Percentiles rank a stretch among this genome's conserved stretches.
phyloP scores from a whole-genome alignment of 768 basidiomycete genomes.

The Lactarius sanguifluus region DNA sequence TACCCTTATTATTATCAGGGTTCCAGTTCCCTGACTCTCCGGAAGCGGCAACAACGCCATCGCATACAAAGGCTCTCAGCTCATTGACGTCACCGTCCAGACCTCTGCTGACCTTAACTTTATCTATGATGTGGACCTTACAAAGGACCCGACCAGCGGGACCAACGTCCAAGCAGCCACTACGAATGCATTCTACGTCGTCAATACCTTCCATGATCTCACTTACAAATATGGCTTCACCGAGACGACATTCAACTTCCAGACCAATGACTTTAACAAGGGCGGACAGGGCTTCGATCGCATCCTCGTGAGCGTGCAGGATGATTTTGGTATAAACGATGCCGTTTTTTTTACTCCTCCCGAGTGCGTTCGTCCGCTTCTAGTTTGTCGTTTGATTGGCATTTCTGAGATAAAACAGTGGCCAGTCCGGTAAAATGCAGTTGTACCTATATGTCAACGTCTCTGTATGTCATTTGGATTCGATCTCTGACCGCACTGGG shows the following conservation, averaged over 20 bases:
- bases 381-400: background rate
- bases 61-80: constrained; percentile 33
- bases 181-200: constrained; percentile 58
- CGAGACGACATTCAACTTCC: constrained; percentile 59
- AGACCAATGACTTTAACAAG: constrained; percentile 47
- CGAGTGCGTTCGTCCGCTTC: constrained; percentile 37
- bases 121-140: constrained; percentile 39
- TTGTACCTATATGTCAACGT: constrained; percentile 39
- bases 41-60: constrained; percentile 43
- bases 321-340: constrained; percentile 45
- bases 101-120: constrained; percentile 43
- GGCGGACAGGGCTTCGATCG: constrained; percentile 43
- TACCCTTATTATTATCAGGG: background rate
- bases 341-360: constrained; percentile 45
- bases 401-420: constrained; percentile 24
- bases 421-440: constrained; percentile 46
- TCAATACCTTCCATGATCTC: constrained; percentile 37
- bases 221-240: constrained; percentile 60
- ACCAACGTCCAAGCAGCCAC: constrained; percentile 55
- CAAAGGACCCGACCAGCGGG: constrained; percentile 41
- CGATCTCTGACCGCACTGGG: background rate
- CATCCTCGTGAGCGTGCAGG: constrained; percentile 53
- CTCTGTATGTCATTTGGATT: constrained; percentile 30
- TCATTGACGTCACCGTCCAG: constrained; percentile 37
- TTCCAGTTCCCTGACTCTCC: background rate